Base-by-base conservation (phyloP, 129 eudicot genomes). In the Solidago caesia region DNA sequence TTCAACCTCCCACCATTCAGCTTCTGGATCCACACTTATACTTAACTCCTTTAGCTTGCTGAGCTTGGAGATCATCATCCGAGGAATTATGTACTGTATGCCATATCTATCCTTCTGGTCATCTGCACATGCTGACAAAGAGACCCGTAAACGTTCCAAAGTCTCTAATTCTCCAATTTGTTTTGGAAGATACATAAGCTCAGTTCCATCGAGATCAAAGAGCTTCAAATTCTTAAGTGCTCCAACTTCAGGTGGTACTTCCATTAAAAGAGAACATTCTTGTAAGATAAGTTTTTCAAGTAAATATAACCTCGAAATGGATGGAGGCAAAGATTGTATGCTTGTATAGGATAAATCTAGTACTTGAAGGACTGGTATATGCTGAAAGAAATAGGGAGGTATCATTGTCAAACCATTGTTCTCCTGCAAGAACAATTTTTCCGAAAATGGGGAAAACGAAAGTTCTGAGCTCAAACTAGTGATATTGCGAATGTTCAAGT, bases 141-240 rank as follows among this genome's bases (percentile, higher is more conserved):
- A 85, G 48, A 72, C 58, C 57, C 62, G 51, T 9, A 85, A 72
- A 49, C 64, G 14, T 57, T 63, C 64, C 42, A 82, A 67, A 2
- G 4, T 26, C 61, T 29, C 9, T 58, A 76, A 46, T 46, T 57
- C 55, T 15, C 68, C 81, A 49, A 83, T 71, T 61, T 68, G 75
- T 15, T 48, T 56, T 4, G 81, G 87, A 7, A 83, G 73, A 70
- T 82, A 71, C 75, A 70, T 58, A 51, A 83, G 25, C 71, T 80
- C 81, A 12, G 81, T 83, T 49, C 77, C 71, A 55, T 76, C 77
- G 11, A 79, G 80, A 63, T 83, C 87, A 75, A 83, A 78, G 14
- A 83, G 41, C 76, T 75, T 72, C 16, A 83, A 77, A 27, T 56
- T 75, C n/a, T 48, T 63, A 41, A 83, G 75, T 25, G 66, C 52